These are phyloP conservation scores for Nakaseomyces uthaithaninus DNA, from an alignment of 1,139 yeast species.

Conservation along the genomic window DNA sequence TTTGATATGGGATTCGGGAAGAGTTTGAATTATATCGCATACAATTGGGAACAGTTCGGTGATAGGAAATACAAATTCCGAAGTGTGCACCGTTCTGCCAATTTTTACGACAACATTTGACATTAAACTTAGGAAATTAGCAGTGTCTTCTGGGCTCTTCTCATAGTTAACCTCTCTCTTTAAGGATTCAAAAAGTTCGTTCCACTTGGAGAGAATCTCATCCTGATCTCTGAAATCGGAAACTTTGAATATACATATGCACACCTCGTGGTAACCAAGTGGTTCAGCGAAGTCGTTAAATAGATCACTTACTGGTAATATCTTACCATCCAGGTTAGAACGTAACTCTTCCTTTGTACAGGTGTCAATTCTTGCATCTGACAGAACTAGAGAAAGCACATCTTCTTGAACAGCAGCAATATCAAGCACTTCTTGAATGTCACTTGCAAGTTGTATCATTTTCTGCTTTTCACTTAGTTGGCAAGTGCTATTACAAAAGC, in stretches of 20 bases:
- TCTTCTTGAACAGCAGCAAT: constrained; percentile 89
- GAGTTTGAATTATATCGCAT: constrained; percentile 29
- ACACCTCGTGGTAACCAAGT: constrained; percentile 75
- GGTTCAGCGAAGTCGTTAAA: constrained; percentile 86
- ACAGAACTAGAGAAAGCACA: constrained; percentile 48
- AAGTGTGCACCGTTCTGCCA: constrained; percentile 44
- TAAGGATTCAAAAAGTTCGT: constrained; percentile 44
- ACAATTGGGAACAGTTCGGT: constrained; percentile 58
- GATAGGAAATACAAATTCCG: constrained; percentile 76
- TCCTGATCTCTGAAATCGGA: constrained; percentile 74
- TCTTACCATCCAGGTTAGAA: constrained; percentile 50
- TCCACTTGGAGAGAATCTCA: constrained; percentile 67
- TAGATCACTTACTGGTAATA: constrained; percentile 65
- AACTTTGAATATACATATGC: constrained; percentile 67
- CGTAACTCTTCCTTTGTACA: constrained; percentile 39
- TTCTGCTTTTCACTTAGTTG: constrained; percentile 71
- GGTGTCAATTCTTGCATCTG: constrained; percentile 50
- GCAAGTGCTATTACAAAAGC: constrained; percentile 80
- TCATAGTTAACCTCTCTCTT: constrained; percentile 24
- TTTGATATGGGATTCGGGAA: constrained; percentile 38
- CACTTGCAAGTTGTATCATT: constrained; percentile 60
- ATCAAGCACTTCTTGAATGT: constrained; percentile 73
- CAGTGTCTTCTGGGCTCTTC: constrained; percentile 25
- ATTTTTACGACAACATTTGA: constrained; percentile 38
- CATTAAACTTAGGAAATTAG: constrained; percentile 32